Percentiles rank a stretch among this genome's conserved stretches.
These are phyloP conservation scores for Leccinum obscurum DNA, from an alignment of 768 basidiomycete species.

Conservation along the genomic window DNA sequence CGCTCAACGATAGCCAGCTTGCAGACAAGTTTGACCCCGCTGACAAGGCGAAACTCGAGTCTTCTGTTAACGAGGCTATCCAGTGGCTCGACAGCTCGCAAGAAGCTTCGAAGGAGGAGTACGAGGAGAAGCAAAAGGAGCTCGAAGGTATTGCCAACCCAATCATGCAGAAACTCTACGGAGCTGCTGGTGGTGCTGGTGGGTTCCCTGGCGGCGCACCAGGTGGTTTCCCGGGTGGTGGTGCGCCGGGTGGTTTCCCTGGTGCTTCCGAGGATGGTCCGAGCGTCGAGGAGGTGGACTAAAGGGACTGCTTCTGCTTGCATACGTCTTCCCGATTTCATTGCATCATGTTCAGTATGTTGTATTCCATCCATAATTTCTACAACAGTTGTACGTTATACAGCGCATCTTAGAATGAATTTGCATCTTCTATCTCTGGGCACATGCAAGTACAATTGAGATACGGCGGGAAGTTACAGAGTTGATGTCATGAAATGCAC, in stretches of 20 bases:
- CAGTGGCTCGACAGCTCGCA: constrained; percentile 84
- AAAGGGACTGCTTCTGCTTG: constrained; percentile 33
- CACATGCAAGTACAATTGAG: too few relatives aligned
- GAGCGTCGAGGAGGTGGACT: constrained; percentile 90
- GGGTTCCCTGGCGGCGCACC: constrained; percentile 61
- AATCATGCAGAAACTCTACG: constrained; percentile 73
- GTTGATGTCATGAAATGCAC: background rate
- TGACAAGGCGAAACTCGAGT: constrained; percentile 84
- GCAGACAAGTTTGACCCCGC: constrained; percentile 82
- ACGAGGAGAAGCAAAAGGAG: constrained; percentile 91
- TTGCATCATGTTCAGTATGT: constrained; percentile 33
- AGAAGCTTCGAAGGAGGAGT: constrained; percentile 93
- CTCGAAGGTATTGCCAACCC: constrained; percentile 81
- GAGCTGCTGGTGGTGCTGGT: constrained; percentile 43
- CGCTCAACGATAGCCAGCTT: constrained; percentile 81
- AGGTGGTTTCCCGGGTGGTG: constrained; percentile 58
- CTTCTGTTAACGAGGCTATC: constrained; percentile 81
- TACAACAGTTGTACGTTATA: constrained; percentile 31
- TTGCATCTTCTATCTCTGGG: constrained; percentile 4
- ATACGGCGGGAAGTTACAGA: too few relatives aligned
- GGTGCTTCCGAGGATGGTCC: constrained; percentile 79
- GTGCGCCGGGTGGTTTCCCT: constrained; percentile 71
- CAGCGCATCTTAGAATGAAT: constrained; percentile 32
- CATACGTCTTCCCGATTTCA: constrained; percentile 23
- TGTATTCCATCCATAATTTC: constrained; percentile 32